phyloP scores from a whole-genome alignment of 176 grass and related monocot genomes.

The Neostapfia colusana region DNA sequence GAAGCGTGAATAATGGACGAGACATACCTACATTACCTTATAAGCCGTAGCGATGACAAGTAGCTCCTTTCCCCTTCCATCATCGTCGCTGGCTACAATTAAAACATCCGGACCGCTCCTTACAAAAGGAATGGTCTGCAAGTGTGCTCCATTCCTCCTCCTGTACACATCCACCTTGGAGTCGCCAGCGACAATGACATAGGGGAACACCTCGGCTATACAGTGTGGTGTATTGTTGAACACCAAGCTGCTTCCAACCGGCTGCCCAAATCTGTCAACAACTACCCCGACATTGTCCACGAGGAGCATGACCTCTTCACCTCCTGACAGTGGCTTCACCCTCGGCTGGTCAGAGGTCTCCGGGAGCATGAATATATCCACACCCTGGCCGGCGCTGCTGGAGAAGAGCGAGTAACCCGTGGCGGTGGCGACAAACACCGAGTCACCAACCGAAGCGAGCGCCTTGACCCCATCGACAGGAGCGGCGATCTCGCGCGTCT shows the following conservation, averaged over 20 bases:
- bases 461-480: conserved; percentile 60
- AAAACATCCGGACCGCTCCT: conserved; percentile 42
- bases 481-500: conserved; percentile 60
- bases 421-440: conserved; percentile 62
- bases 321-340: conserved; percentile 66
- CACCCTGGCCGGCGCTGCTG: conserved; percentile 21
- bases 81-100: conserved; percentile 60
- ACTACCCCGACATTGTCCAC: conserved; percentile 90
- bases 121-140: conserved; percentile 62
- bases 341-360: conserved; percentile 58
- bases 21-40: conserved; percentile 97
- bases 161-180: conserved; percentile 76
- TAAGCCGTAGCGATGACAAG: conserved; percentile 74
- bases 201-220: conserved; percentile 64
- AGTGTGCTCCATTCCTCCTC: conserved; percentile 57
- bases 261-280: conserved; percentile 54
- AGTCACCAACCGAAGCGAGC: conserved; percentile 70
- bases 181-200: conserved; percentile 65
- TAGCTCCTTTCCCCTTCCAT: conserved; percentile 38
- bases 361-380: conserved; percentile 69
- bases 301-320: conserved; percentile 67
- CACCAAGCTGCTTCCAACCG: conserved; percentile 72
- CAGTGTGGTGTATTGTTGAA: conserved; percentile 64
- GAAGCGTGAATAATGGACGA: conserved; percentile 16
- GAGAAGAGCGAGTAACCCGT: conserved; percentile 65